A percentile compares a stretch with the other conserved stretches of the same genome.
phyloP scores from a whole-genome alignment of 2,329 filamentous ascomycete species.

The Aspergillus terreus region DNA sequence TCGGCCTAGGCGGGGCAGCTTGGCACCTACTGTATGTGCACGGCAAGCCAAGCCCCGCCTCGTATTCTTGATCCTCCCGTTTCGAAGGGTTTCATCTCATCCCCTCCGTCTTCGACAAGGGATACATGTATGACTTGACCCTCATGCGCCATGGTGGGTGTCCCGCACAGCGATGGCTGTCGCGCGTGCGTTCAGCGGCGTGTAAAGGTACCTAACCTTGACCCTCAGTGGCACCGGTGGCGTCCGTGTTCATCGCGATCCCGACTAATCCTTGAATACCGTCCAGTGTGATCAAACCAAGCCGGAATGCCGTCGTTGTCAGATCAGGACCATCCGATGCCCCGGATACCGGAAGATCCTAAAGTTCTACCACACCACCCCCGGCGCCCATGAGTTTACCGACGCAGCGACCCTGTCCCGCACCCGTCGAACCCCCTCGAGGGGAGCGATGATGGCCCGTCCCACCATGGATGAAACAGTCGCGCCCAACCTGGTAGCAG shows the following conservation, averaged over 20 bases:
- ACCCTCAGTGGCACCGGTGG: not conserved
- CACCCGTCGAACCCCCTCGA: not conserved
- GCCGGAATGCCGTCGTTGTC: constrained; percentile 18
- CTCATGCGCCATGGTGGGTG: constrained; percentile 15
- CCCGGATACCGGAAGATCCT: constrained; percentile 16
- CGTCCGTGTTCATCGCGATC: not conserved
- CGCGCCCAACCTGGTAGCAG: constrained; percentile 9
- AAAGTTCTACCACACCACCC: constrained; percentile 16
- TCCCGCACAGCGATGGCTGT: constrained; percentile 21
- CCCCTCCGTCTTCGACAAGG: too few relatives aligned
- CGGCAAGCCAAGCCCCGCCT: too few relatives aligned
- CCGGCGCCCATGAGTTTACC: constrained; percentile 1
- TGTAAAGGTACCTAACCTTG: constrained; percentile 17
- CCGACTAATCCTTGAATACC: not conserved
- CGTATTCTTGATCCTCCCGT: too few relatives aligned
- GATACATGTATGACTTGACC: not conserved
- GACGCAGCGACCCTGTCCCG: not conserved
- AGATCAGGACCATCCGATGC: constrained; percentile 10
- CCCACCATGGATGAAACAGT: constrained; percentile 10
- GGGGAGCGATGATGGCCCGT: not conserved
- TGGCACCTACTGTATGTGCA: too few relatives aligned
- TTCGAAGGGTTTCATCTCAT: too few relatives aligned
- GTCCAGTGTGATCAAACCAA: constrained; percentile 18
- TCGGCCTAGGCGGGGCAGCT: too few relatives aligned
- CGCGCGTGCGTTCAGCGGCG: constrained; percentile 19